Conservation (phyloP, 163 green algal genomes). For the Scenedesmus sp. region DNA sequence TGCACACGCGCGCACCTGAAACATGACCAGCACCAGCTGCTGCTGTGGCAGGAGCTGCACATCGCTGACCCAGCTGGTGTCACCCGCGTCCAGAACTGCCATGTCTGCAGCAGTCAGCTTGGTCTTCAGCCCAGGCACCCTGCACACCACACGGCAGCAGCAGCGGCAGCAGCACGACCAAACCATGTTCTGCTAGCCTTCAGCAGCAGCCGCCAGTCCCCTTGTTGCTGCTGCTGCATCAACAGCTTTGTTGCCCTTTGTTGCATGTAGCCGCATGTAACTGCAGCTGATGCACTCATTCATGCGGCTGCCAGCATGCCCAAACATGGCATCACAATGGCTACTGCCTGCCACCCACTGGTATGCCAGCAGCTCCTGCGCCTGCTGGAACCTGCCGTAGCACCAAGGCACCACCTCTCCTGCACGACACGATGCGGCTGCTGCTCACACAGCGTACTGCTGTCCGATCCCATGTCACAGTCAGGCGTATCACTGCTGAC, state of each 20-base stretch:
- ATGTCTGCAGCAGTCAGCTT: slow-evolving; percentile 22
- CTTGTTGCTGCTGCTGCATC: neutral
- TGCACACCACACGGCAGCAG: slow-evolving; percentile 15
- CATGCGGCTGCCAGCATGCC: neutral
- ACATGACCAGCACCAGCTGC: slow-evolving; percentile 49
- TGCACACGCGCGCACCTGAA: slow-evolving; percentile 17
- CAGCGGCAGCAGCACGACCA: neutral
- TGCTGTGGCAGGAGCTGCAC: slow-evolving; percentile 34
- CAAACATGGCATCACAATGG: neutral
- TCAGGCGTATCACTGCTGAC: neutral
- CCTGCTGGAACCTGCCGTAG: slow-evolving; percentile 33
- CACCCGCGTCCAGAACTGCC: slow-evolving; percentile 16
- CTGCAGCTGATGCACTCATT: neutral
- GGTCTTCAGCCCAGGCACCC: slow-evolving; percentile 35
- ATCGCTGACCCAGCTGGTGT: slow-evolving; percentile 10
- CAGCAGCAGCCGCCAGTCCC: neutral
- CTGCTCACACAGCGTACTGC: neutral
- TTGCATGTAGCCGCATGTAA: neutral
- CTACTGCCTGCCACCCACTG: neutral
- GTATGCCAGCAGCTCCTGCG: slow-evolving; percentile 24
- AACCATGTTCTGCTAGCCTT: neutral
- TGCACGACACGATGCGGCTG: neutral
- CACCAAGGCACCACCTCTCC: slow-evolving; percentile 40
- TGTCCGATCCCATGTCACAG: neutral
- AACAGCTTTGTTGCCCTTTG: neutral